These are phyloP conservation scores for Ascochyta lentis DNA, from an alignment of 2,329 filamentous ascomycete species.

Conservation along the genomic window DNA sequence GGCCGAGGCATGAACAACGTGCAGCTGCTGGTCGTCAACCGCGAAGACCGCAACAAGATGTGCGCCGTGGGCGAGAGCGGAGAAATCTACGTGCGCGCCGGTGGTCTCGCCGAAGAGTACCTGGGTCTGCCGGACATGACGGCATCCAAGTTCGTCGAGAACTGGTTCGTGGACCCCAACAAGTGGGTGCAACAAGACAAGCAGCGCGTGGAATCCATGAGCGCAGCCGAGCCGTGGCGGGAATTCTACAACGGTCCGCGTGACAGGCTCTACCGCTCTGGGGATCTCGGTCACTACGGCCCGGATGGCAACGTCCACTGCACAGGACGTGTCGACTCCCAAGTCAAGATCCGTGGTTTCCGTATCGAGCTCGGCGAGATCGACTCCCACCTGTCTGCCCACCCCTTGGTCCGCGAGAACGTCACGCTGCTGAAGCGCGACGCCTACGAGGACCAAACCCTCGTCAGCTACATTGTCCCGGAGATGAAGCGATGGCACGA, in stretches of 20 bases:
- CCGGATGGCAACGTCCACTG: conserved; percentile 75
- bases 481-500: conserved; percentile 75
- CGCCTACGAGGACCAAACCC: conserved; percentile 80
- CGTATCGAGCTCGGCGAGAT: conserved; percentile 95
- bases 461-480: conserved; percentile 91
- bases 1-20: conserved; percentile 89
- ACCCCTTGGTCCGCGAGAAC: conserved; percentile 80
- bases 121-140: conserved; percentile 68
- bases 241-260: conserved; percentile 79
- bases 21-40: conserved; percentile 83
- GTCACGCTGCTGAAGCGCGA: conserved; percentile 85
- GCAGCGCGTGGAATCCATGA: conserved; percentile 55
- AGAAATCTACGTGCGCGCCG: conserved; percentile 83
- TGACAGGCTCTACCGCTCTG: conserved; percentile 86
- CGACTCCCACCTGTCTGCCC: conserved; percentile 78
- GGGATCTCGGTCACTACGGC: conserved; percentile 81
- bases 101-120: conserved; percentile 84
- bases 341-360: conserved; percentile 97
- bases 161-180: conserved; percentile 83
- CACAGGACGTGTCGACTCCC: conserved; percentile 81
- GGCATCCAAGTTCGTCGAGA: conserved; percentile 75
- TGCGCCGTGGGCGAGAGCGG: conserved; percentile 84
- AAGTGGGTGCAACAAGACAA: conserved; percentile 72
- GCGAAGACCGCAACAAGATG: conserved; percentile 68
- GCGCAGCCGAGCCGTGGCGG: conserved; percentile 74